Evolutionary conservation across 2,329 filamentous ascomycete species (phyloP), one percentile per base, ranked within the genome.

Genomic region (Hymenoscyphus scutula): DNA sequence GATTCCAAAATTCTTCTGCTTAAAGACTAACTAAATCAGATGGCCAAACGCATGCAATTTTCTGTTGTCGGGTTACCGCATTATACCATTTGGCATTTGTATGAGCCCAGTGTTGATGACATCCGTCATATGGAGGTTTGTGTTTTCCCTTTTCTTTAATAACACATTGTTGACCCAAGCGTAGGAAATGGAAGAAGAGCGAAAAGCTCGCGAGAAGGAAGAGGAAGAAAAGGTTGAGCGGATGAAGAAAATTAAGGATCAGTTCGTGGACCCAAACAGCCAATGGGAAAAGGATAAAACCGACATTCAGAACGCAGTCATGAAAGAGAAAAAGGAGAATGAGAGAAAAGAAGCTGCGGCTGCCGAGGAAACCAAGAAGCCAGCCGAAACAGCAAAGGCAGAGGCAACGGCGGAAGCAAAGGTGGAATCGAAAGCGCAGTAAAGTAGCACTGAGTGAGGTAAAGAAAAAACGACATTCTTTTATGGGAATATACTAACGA

Each of bases 41-140:
- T 99, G 95, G 91, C 95, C 17, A 95, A 92, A 76, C 89, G 91
- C 64, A 98, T 99, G 95, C 84, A 90, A 64, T 98, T 91, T 74
- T 97, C 93, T 0, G 95, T 99, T 19, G 90, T 99, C 63, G 95
- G 95, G 34, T 82, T 99, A 55, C 95, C 95, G 6, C 95, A 99
- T 75, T 99, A 99, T 77, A 97, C 92, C 0, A 97, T 99, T 68
- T 99, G 95, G 95, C 95, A 99, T 87, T 82, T 99, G 72, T 99
- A 99, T 80, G 95, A 99, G 77, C 95, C 95, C n/a, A 97, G 92
- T 72, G 91, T 97, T 17, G 95, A 99, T 73, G 95, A 99, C 72
- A 91, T 98, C 66, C 88, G 90, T 64, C 95, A 98, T 73, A 99
- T 99, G 95, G 94, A 93, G 80, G 86, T 88, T 76, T 63, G 72